These are phyloP conservation scores for Hyphopichia wangnamkhiaoensis DNA, from an alignment of 1,139 yeast genomes.

Conservation along the genomic window DNA sequence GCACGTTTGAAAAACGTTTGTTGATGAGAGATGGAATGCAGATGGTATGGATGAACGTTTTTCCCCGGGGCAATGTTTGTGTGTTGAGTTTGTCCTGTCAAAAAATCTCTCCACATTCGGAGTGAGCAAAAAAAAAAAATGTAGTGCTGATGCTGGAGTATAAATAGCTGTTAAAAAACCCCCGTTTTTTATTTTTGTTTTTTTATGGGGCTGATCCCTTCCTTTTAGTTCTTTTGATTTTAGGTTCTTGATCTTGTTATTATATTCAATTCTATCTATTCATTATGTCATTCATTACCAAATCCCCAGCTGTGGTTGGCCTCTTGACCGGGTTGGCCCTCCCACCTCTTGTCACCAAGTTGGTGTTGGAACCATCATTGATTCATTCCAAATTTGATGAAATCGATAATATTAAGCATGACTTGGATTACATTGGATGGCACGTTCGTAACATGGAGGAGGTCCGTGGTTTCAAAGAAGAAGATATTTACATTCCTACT, in stretches of 20 bases:
- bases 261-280: not conserved
- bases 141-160: not conserved
- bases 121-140: not conserved
- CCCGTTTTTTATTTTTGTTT: not conserved
- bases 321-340: slow-evolving; percentile 29
- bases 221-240: not conserved
- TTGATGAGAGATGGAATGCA: too few species aligned
- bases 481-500: slow-evolving; percentile 34
- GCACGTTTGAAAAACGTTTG: too few species aligned
- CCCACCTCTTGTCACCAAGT: slow-evolving; percentile 33
- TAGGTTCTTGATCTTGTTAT: too few species aligned
- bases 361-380: slow-evolving; percentile 25
- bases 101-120: too few species aligned
- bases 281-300: slow-evolving; percentile 10
- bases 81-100: too few species aligned
- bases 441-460: slow-evolving; percentile 37
- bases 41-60: too few species aligned
- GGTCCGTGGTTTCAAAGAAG: slow-evolving; percentile 26
- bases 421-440: slow-evolving; percentile 42
- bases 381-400: slow-evolving; percentile 29
- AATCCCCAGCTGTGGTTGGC: slow-evolving; percentile 18
- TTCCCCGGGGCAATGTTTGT: not conserved
- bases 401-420: slow-evolving; percentile 33
- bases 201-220: not conserved
- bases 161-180: slow-evolving; percentile 2